Base-by-base conservation (phyloP, 495 filamentous ascomycete genomes). In the Aspergillus nanangensis region DNA sequence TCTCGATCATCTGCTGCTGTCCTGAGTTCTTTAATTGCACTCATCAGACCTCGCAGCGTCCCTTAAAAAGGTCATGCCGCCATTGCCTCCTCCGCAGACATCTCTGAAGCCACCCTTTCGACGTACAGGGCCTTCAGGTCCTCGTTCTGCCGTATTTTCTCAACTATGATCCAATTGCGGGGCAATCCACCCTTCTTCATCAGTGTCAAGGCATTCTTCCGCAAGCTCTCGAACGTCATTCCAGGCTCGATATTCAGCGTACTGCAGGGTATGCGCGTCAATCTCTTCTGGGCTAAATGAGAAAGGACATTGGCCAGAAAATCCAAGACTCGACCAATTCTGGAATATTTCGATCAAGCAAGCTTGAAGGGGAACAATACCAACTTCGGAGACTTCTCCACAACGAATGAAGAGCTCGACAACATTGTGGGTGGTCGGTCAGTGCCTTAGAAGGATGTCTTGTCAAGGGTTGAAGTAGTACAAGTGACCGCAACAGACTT, bases 121-220 rank as follows among this genome's bases (percentile, higher is more conserved):
- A 60, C 54, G 32, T 51, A 66, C 48, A 64, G 50, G 3, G 48
- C 3, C 35, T 61, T 18, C 31, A 69, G 40, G 40, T 65, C 52
- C 35, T 48, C 46, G 45, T 66, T 67, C 49, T 62, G 58, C 38
- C 22, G 49, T 34, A 35, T 36, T 36, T 59, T 63, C 37, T 62
- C 40, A 3, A 7, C 44, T 21, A 66, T 40, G 53, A n/a, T 71
- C 61, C 36, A 67, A 18, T 39, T 57, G 52, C 19, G 61, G 68
- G 13, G 61, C 29, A 2, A 65, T 41, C 62, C 63, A 71, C 2
- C 62, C 66, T 43, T 71, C 66, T 1, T 56, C 58, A 57, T 72
- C 63, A 23, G 65, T 70, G 41, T 62, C 52, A 11, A 72, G 60
- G 41, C 41, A 58, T 45, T 66, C 60, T 42, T 51, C 23, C 7